A percentile compares a stretch with the other conserved stretches of the same genome.
phyloP scores from a whole-genome alignment of 139 green algal species.

The Zygnema circumcarinatum region DNA sequence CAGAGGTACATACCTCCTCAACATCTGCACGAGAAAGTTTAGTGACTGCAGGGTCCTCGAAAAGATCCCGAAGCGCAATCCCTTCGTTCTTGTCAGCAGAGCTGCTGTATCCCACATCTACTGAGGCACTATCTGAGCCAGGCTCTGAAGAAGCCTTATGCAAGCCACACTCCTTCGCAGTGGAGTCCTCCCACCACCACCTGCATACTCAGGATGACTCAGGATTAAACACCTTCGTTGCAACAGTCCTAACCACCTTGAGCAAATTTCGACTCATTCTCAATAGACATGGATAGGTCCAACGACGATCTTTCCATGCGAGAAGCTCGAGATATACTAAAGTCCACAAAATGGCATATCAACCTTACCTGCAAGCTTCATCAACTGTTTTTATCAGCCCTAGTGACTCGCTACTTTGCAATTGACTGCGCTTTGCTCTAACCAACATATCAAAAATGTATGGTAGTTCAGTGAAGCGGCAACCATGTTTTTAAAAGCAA shows the following conservation, averaged over 20 bases:
- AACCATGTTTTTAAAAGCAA: no score
- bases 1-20: conserved; percentile 38
- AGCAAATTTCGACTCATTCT: no score
- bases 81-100: neutral
- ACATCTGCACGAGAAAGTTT: conserved; percentile 72
- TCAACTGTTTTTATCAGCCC: no score
- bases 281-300: neutral
- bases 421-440: no score
- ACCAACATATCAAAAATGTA: no score
- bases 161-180: conserved; percentile 95
- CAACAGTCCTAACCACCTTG: no score
- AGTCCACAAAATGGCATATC: no score
- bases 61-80: conserved; percentile 34
- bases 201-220: conserved; percentile 17
- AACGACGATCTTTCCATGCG: neutral
- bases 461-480: no score
- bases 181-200: conserved; percentile 98
- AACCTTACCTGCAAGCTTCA: no score
- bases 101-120: neutral
- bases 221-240: neutral
- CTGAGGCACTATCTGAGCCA: neutral
- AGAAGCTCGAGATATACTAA: neutral
- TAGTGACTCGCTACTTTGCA: no score
- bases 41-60: conserved; percentile 60
- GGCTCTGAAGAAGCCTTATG: conserved; percentile 68